Percentiles rank a stretch among this genome's conserved stretches.
Evolutionary conservation across 2,329 filamentous ascomycete genomes (phyloP).

Genomic region (Berkeleyomyces rouxiae): DNA sequence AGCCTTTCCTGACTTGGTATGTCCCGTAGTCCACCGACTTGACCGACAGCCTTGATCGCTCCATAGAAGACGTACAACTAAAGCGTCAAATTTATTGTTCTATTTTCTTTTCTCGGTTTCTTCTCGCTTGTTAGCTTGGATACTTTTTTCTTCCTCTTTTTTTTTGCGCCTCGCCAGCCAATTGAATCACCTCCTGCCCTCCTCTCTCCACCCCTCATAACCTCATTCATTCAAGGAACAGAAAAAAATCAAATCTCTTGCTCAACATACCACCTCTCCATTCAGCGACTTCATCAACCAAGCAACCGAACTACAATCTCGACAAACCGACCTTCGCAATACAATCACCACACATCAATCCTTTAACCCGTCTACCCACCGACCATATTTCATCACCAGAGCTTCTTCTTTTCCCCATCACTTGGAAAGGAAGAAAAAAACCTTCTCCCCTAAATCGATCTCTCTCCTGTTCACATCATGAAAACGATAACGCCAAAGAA

Average conservation of each 20-base stretch:
- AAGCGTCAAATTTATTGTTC: neutral
- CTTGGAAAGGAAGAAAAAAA: neutral
- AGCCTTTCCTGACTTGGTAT: constrained; percentile 20
- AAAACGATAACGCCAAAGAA: constrained; percentile 5
- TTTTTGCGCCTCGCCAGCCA: neutral
- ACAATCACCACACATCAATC: neutral
- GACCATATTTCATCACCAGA: neutral
- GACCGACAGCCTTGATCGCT: constrained; percentile 45
- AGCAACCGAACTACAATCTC: too few species aligned
- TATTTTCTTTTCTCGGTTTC: constrained; percentile 1
- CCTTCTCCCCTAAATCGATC: neutral
- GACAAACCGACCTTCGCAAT: too few species aligned
- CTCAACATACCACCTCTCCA: neutral
- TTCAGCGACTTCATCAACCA: too few species aligned
- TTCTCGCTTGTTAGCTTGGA: neutral
- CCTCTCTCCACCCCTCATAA: neutral
- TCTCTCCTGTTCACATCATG: neutral
- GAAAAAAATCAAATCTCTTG: neutral
- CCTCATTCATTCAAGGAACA: neutral
- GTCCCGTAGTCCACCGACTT: constrained; percentile 77
- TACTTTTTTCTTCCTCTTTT: neutral
- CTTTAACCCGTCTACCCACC: neutral
- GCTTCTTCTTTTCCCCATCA: neutral
- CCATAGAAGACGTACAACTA: constrained; percentile 46
- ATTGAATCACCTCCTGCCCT: neutral